Evolutionary conservation across 768 basidiomycete species (phyloP).

Genomic region (Mycena filopes): DNA sequence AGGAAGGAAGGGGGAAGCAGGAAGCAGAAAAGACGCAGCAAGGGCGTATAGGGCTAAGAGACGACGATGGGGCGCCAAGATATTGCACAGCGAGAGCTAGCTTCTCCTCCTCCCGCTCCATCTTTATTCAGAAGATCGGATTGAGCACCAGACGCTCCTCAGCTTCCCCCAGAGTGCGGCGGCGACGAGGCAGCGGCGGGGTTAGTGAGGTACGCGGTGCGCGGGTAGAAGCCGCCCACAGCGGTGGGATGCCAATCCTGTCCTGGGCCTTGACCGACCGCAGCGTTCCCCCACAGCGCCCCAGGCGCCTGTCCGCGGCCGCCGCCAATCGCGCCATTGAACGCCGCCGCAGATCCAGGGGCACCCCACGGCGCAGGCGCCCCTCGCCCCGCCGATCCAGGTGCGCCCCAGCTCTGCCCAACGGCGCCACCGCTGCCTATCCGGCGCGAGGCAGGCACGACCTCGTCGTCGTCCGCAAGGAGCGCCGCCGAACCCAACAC

Average conservation of each 20-base stretch:
- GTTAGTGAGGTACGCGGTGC: constrained; percentile 56
- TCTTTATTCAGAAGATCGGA: constrained; percentile 3
- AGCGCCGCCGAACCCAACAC: constrained; percentile 82
- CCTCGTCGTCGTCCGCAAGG: constrained; percentile 84
- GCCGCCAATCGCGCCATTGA: constrained; percentile 37
- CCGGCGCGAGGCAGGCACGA: constrained; percentile 58
- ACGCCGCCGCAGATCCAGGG: constrained; percentile 46
- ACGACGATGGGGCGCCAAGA: too few species aligned
- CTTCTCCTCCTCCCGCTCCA: not conserved
- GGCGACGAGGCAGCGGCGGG: constrained; percentile 65
- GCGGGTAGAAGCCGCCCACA: constrained; percentile 53
- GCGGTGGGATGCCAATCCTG: constrained; percentile 62
- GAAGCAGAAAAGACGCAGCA: not conserved
- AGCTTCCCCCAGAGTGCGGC: constrained; percentile 47
- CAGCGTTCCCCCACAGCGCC: constrained; percentile 55
- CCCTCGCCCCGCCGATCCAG: constrained; percentile 57
- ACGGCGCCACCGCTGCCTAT: constrained; percentile 58
- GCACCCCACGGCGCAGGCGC: constrained; percentile 61
- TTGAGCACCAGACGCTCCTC: constrained; percentile 6
- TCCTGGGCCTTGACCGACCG: constrained; percentile 34
- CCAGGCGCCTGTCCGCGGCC: constrained; percentile 48
- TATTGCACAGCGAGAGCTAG: not conserved
- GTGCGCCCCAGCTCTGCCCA: constrained; percentile 61
- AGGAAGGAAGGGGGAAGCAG: not conserved
- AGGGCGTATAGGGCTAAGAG: too few species aligned